Conservation (phyloP, 208 protist species). For the Tetramitus jugosus region DNA sequence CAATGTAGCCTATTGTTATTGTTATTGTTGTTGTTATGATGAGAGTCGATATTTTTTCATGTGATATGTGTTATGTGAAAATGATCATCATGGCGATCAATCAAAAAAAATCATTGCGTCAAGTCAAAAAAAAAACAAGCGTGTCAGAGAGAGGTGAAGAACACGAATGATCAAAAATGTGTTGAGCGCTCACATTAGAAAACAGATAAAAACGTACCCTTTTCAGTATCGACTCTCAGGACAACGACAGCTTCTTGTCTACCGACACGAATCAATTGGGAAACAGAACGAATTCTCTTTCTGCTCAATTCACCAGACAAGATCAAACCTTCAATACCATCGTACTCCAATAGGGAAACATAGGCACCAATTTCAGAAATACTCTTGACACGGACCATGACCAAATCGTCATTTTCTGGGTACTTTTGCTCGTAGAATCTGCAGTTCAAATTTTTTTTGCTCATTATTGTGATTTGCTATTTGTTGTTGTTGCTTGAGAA, state of each 20-base stretch:
- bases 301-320: slow-evolving; percentile 92
- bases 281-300: slow-evolving; percentile 93
- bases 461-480: too few species aligned
- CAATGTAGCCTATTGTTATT: slow-evolving; percentile 30
- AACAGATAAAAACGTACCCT: too few species aligned
- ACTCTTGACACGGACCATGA: slow-evolving; percentile 88
- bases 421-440: slow-evolving; percentile 80
- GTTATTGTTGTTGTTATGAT: too few species aligned
- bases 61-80: slow-evolving; percentile 4
- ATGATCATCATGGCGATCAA: too few species aligned
- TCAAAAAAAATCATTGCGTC: too few species aligned
- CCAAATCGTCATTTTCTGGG: slow-evolving; percentile 90
- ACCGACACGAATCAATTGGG: slow-evolving; percentile 96
- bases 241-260: slow-evolving; percentile 89
- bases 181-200: too few species aligned
- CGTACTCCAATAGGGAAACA: slow-evolving; percentile 93
- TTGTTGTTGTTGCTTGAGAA: too few species aligned
- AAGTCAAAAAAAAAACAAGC: too few species aligned
- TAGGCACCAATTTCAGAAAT: slow-evolving; percentile 84
- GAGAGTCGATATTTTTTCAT: too few species aligned
- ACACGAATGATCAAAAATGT: too few species aligned
- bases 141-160: slow-evolving; percentile 2
- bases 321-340: slow-evolving; percentile 97
- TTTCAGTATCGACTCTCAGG: slow-evolving; percentile 95
- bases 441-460: too few species aligned